A percentile compares a stretch with the other conserved stretches of the same genome.
These are phyloP conservation scores for Beauveria australis DNA, from an alignment of 2,329 filamentous ascomycete species.

Conservation along the genomic window DNA sequence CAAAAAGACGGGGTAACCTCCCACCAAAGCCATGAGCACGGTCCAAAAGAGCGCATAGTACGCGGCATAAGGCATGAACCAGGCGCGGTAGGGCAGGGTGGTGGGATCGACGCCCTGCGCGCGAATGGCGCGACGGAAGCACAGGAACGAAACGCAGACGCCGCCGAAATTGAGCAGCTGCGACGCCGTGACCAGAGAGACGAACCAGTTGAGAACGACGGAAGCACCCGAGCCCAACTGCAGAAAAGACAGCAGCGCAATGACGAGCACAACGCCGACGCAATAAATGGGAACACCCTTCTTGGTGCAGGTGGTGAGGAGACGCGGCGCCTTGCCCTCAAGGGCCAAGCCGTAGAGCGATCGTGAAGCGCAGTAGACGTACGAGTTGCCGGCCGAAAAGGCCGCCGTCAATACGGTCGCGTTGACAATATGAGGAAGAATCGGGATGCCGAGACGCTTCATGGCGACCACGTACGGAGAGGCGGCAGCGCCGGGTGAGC, in stretches of 20 bases:
- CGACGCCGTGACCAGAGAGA: conserved; percentile 61
- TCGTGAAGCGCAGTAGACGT: conserved; percentile 57
- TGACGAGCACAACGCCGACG: conserved; percentile 55
- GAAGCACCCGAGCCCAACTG: conserved; percentile 59
- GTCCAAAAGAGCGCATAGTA: conserved; percentile 57
- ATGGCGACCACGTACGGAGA: conserved; percentile 63
- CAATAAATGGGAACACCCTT: conserved; percentile 68
- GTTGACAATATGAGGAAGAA: conserved; percentile 65
- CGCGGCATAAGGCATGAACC: conserved; percentile 63
- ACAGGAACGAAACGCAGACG: conserved; percentile 63
- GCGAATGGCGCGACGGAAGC: conserved; percentile 60
- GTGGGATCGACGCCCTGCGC: conserved; percentile 62
- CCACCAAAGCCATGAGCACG: conserved; percentile 64
- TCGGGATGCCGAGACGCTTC: conserved; percentile 52
- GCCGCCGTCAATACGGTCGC: conserved; percentile 62
- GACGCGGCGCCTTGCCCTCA: conserved; percentile 55
- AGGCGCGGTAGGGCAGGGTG: conserved; percentile 61
- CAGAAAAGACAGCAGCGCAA: conserved; percentile 65
- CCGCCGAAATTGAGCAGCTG: conserved; percentile 66
- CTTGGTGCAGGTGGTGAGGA: conserved; percentile 53
- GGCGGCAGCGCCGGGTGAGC: conserved; percentile 57
- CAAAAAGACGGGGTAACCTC: conserved; percentile 69
- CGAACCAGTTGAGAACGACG: conserved; percentile 65
- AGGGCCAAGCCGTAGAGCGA: conserved; percentile 61
- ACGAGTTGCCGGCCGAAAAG: conserved; percentile 59